Base-by-base conservation (phyloP, 805 yeast species). In the Ogataea trehalophila region DNA sequence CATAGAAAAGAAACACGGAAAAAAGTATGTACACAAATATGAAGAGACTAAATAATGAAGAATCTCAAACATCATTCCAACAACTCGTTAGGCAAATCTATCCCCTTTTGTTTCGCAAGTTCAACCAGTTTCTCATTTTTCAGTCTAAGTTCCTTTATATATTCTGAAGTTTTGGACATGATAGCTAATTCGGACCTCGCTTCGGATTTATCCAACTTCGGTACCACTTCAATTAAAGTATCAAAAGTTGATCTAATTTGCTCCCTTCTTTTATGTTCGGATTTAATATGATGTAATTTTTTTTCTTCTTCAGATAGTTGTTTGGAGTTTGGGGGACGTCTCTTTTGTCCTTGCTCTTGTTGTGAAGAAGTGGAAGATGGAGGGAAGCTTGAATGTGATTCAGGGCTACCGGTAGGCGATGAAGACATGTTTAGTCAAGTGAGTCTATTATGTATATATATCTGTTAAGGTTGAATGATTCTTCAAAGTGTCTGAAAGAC, bases 211-310 rank as follows among this genome's bases (percentile, higher is more conserved):
- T 77, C 72, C 39, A 91, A 69, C 8, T 77, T 81, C 0, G 97
- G 97, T 1, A 94, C 89, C 8, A 87, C 63, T 1, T 75, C 72
- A 0, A 90, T 91, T 20, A 91, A 72, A 46, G 76, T 77, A 57
- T 87, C 95, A 59, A 88, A 91, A 9, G 89, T 91, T 9, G 82
- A 77, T 40, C 97, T 72, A 20, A 92, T 88, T 38, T 91, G 88
- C 54, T 83, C 88, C 51, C 98, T 73, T 57, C 98, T 73, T 59
- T 85, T 86, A 62, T 89, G 91, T 62, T 91, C 98, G 0, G 81
- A 83, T 57, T 57, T 53, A 16, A 66, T 65, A 44, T 68, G 72
- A 43, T 68, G 68, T 15, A 56, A 46, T 46, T 66, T 68, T 51
- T 62, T 65, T 53, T 67, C 67, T 38, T 65, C 69, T 20, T 60